Conservation (phyloP, 2,329 filamentous ascomycete genomes). For the Phaeosphaeria sp. region DNA sequence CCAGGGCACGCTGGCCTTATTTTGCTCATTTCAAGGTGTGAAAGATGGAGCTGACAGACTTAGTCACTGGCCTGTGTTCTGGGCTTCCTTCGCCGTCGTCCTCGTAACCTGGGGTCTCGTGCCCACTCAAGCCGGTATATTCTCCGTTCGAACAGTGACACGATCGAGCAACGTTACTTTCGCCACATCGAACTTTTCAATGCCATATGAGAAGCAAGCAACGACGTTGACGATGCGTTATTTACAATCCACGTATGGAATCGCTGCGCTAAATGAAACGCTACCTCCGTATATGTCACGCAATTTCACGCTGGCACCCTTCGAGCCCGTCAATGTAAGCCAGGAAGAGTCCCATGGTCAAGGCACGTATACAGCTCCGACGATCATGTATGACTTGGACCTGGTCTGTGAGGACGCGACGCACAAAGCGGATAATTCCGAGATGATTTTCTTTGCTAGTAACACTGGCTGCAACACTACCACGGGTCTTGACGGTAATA, state of each 20-base stretch:
- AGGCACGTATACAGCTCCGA: slow-evolving; percentile 33
- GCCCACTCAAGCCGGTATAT: slow-evolving; percentile 63
- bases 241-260: slow-evolving; percentile 55
- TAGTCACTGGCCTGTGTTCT: slow-evolving; percentile 63
- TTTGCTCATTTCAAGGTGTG: not conserved
- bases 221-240: slow-evolving; percentile 46
- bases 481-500: slow-evolving; percentile 17
- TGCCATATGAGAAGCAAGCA: slow-evolving; percentile 39
- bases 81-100: slow-evolving; percentile 56
- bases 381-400: slow-evolving; percentile 43
- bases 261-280: slow-evolving; percentile 56
- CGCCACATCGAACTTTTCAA: slow-evolving; percentile 25
- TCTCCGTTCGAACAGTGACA: slow-evolving; percentile 48
- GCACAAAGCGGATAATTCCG: not conserved
- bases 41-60: slow-evolving; percentile 7
- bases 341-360: not conserved
- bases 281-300: slow-evolving; percentile 54
- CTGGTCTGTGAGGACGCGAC: slow-evolving; percentile 38
- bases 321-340: slow-evolving; percentile 33
- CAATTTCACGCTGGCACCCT: slow-evolving; percentile 55
- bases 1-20: too few relatives aligned
- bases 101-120: slow-evolving; percentile 64
- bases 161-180: slow-evolving; percentile 15
- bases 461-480: slow-evolving; percentile 27
- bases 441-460: slow-evolving; percentile 19